Base-by-base conservation (phyloP, 257 asterid species). In the Penstemon davidsonii region DNA sequence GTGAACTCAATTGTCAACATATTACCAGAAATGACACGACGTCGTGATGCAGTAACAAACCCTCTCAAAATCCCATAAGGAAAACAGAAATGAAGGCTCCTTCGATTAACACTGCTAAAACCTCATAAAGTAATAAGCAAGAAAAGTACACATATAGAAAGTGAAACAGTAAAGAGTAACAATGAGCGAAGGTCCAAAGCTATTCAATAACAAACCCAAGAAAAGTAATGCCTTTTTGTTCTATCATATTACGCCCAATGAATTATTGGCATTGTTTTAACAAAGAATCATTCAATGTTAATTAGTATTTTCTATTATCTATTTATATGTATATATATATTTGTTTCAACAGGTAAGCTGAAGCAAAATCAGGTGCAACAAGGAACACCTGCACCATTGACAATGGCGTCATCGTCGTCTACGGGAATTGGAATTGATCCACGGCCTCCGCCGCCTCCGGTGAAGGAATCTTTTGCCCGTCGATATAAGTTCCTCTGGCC, bases 401-500 rank as follows among this genome's bases (percentile, higher is more conserved):
- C 85, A 38, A 76, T 80, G 86, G 69, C 84, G 40, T 56, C 84
- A 25, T 60, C 86, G 13, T 33, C 79, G 44, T 70, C 82, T 0
- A 7, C 56, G 8, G 7, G 54, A 42, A 62, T 44, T 0, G 43
- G 41, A 8, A 8, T 42, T 10, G 42, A 40, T 44, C 67, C 55
- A 0, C 67, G 54, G 1, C 66, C 55, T 9, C 67, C 89, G 2
- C 76, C 55, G 46, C 84, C 71, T 57, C 87, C 72, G 4, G 78
- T 67, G 2, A 84, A 80, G 85, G 95, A 85, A 78, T 79, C 97
- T 3, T 75, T 88, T 45, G 18, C 64, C 36, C 88, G 92, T 25
- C 94, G 96, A 38, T 82, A 82, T 72, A 88, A 73, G 88, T 86
- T 84, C 74, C 50, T 86, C 60, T 82, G 85, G 86, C 92, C 96